Percentiles rank a stretch among this genome's conserved stretches.
phyloP scores from a whole-genome alignment of 169 alveolate genomes.

The Eimeria acervulina region DNA sequence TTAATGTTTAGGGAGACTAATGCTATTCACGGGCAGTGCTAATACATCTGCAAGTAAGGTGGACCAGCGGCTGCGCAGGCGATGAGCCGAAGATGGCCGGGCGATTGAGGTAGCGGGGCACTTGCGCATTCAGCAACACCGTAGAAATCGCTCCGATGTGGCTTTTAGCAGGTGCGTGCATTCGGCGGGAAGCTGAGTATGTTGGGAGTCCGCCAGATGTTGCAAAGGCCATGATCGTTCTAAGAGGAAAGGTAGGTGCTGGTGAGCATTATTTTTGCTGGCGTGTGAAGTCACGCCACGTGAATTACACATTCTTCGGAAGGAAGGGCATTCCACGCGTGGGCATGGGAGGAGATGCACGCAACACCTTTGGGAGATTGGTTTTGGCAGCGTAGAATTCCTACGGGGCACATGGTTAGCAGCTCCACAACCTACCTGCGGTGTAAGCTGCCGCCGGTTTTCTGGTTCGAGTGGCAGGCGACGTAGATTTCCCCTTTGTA shows the following conservation, averaged over 20 bases:
- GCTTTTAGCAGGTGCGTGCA: background rate
- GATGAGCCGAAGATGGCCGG: background rate
- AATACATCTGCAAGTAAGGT: background rate
- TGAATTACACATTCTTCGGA: background rate
- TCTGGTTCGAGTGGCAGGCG: background rate
- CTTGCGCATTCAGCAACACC: background rate
- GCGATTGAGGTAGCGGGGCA: background rate
- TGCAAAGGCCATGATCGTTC: background rate
- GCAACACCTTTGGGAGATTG: background rate
- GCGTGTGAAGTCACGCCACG: background rate
- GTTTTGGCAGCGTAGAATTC: background rate
- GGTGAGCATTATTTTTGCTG: background rate
- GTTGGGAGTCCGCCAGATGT: background rate
- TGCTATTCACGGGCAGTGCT: background rate
- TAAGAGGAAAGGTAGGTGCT: background rate
- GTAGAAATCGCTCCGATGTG: background rate
- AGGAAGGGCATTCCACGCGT: background rate
- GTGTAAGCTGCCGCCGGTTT: background rate
- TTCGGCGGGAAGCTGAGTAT: background rate
- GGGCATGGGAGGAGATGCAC: background rate
- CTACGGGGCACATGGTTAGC: background rate
- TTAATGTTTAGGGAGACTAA: background rate
- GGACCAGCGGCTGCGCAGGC: background rate
- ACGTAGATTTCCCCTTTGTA: background rate
- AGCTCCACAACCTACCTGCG: background rate